Base-by-base conservation (phyloP, 2,329 filamentous ascomycete genomes). In the Talaromyces sp. region DNA sequence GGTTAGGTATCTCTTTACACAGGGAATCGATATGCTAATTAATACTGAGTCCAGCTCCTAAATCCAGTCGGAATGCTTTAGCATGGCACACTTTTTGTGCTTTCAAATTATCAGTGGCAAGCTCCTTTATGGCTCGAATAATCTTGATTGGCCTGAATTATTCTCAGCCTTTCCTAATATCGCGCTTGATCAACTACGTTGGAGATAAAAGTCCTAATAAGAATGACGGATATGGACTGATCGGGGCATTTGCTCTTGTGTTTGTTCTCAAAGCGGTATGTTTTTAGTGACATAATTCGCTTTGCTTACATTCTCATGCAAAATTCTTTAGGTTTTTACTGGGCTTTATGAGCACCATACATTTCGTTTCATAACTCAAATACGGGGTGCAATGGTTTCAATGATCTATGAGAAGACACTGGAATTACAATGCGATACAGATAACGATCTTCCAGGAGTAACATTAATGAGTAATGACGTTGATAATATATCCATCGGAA, bases 401-500 rank as follows among this genome's bases (percentile, higher is more conserved):
- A 73, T 86, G 67, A 79, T 87, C 1, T 87, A 83, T 69, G 77
- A 79, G 16, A 79, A 78, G 63, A 73, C 77, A 11, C 73, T 70
- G 39, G 70, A 71, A 5, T 50, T 77, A 1, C 71, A 69, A 49
- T 66, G 72, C 7, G 72, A 71, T 43, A 73, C 75, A 62, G 71
- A 72, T 19, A 74, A 78, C 37, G 72, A 74, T 2, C 71, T 73
- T n/a, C 72, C 75, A 39, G 76, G 78, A 2, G 66, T 81, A 13
- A 82, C 79, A 10, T 68, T 81, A 16, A 81, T 82, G 79, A 80
- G 78, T 60, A 76, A 79, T 0, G 80, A 82, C 68, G 73, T 81
- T 8, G 80, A 82, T 65, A 70, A 79, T 37, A 79, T 83, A 6
- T 75, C 75, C 2, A 69, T 75, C 16, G 78, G 78, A n/a, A 75